Base-by-base conservation (phyloP, 345 rosid species). In the Citrus unshiu region DNA sequence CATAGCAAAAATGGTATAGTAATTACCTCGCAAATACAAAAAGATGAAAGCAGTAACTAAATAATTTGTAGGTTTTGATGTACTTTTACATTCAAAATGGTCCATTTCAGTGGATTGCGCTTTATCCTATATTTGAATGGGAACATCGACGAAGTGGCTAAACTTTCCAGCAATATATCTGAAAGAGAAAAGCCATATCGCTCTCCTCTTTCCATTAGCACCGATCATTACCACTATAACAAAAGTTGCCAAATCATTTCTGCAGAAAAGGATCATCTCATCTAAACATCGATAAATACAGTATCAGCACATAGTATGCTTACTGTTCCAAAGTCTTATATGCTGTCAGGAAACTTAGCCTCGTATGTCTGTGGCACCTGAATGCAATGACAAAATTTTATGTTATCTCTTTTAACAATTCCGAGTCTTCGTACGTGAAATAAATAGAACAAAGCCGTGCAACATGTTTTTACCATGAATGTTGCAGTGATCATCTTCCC, bases 401-500 rank as follows among this genome's bases (percentile, higher is more conserved):
- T 16, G 13, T 67, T 67, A 12, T 4, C 32, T 40, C 51, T 16
- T 43, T 37, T 3, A 40, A 32, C 18, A 24, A 39, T 58, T 18
- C 0, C 8, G 39, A 66, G 9, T 6, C 14, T 13, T 34, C 8
- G 9, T 9, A 32, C 10, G 13, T 54, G 9, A 39, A 29, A 46
- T 61, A 37, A 24, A 74, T 35, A 18, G 59, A 64, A 37, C 5
- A 68, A n/a, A 74, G 3, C 37, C 32, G 51, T 9, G 25, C 34
- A 35, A 75, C 58, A 72, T 72, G 32, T 24, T 49, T 29, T 63
- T 82, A 93, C 99, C 93, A 94, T 90, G 86, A 81, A 97, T n/a
- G 92, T 85, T 7, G 98, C 99, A 7, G 97, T 93, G 66, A 94
- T 97, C 98, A 94, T 92, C 84, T 94, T 93, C 70, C 96, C 98